These are phyloP conservation scores for Pharus latifolius DNA, from an alignment of 176 grass and related monocot genomes.

Conservation along the genomic window DNA sequence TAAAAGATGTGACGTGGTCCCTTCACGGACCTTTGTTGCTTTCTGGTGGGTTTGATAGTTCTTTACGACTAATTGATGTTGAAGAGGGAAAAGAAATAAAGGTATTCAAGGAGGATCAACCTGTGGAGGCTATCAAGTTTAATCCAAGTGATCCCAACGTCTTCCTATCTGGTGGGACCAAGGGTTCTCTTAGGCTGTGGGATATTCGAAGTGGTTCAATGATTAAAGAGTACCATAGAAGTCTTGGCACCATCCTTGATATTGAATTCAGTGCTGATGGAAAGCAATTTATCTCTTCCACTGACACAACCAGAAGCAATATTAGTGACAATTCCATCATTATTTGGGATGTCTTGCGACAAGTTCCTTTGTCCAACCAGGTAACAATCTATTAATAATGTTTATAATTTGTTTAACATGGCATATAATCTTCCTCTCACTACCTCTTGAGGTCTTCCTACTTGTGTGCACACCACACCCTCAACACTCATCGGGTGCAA, in stretches of 20 bases:
- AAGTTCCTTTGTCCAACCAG: conserved; percentile 93
- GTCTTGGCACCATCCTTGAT: conserved; percentile 70
- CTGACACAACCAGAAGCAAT: conserved; percentile 74
- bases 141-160: conserved; percentile 46
- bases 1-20: conserved; percentile 79
- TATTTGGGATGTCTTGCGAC: conserved; percentile 63
- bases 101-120: conserved; percentile 71
- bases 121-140: conserved; percentile 75
- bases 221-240: conserved; percentile 57
- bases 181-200: conserved; percentile 71
- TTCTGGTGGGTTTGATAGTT: conserved; percentile 67
- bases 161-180: conserved; percentile 79
- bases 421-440: background rate
- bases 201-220: conserved; percentile 54
- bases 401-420: background rate
- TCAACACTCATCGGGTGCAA: too few species aligned
- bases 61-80: conserved; percentile 49
- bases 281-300: conserved; percentile 78
- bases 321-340: conserved; percentile 88
- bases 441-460: background rate
- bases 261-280: conserved; percentile 77
- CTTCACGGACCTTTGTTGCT: conserved; percentile 39
- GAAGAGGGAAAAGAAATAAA: conserved; percentile 47
- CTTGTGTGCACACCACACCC: conserved; percentile 5
- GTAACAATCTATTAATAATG: conserved; percentile 17